These are phyloP conservation scores for Pseudogymnoascus sp. DNA, from an alignment of 2,329 filamentous ascomycete genomes.

Conservation along the genomic window DNA sequence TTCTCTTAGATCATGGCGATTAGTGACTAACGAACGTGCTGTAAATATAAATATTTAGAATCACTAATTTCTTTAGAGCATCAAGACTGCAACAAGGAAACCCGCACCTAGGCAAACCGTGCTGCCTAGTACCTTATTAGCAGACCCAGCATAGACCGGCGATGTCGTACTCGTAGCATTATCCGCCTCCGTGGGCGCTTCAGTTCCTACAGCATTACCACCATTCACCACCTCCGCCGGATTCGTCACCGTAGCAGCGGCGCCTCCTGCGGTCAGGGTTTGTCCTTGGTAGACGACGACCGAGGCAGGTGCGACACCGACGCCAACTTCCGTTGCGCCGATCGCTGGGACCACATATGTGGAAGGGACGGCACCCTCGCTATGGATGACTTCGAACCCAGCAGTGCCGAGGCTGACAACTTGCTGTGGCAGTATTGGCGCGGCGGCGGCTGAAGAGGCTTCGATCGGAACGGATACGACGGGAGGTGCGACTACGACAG, in stretches of 20 bases:
- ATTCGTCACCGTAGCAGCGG: neutral
- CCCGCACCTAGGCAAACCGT: neutral
- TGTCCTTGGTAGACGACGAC: neutral
- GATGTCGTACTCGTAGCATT: neutral
- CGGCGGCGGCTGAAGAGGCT: neutral
- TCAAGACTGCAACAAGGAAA: neutral
- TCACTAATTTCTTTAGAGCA: neutral
- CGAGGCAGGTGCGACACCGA: neutral
- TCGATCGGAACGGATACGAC: neutral
- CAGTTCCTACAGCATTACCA: neutral
- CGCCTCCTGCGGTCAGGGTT: neutral
- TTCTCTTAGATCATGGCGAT: neutral
- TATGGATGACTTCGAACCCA: neutral
- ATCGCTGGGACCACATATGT: neutral
- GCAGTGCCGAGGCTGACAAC: neutral
- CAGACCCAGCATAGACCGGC: neutral
- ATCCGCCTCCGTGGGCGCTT: neutral
- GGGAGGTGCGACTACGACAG: neutral
- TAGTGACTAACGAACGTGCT: neutral
- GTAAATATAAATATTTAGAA: neutral
- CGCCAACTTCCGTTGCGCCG: neutral
- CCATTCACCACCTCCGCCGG: neutral
- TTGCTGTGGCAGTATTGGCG: neutral
- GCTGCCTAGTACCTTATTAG: neutral
- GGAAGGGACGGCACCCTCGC: neutral